A percentile compares a stretch with the other conserved stretches of the same genome.
phyloP scores from a whole-genome alignment of 441 rosid species.

The Aleurites moluccanus region DNA sequence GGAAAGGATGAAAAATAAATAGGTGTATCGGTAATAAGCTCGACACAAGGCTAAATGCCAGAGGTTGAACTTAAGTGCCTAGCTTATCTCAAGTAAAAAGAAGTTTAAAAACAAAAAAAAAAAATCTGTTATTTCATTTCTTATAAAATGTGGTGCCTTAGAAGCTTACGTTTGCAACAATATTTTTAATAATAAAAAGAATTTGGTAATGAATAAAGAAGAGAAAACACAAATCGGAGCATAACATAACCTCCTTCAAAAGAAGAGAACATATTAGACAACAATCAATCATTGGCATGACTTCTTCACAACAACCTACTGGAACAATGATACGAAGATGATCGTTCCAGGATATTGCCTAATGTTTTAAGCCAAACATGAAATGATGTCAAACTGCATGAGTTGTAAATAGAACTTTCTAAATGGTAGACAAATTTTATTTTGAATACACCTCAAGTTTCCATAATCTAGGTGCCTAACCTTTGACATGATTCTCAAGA shows the following conservation, averaged over 20 bases:
- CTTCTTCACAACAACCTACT: not conserved
- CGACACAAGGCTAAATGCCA: not conserved
- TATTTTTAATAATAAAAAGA: not conserved
- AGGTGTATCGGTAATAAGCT: not conserved
- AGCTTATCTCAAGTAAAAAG: not conserved
- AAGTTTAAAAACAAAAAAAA: not conserved
- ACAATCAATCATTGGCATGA: not conserved
- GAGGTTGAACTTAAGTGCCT: not conserved
- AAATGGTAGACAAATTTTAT: not conserved
- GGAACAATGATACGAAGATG: not conserved
- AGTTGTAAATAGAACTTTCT: not conserved
- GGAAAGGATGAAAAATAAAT: not conserved
- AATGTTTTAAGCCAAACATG: not conserved
- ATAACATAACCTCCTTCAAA: not conserved
- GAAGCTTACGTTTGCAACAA: not conserved
- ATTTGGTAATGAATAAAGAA: not conserved
- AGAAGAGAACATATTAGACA: not conserved
- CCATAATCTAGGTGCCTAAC: not conserved
- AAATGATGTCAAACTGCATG: not conserved
- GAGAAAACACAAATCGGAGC: not conserved
- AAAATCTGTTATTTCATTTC: too few relatives aligned
- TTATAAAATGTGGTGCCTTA: not conserved
- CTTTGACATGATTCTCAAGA: not conserved
- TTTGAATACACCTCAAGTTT: not conserved
- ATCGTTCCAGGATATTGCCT: constrained; percentile 3